Percentiles rank a stretch among this genome's conserved stretches.
phyloP scores from a whole-genome alignment of 1,284 basidiomycete genomes.

The Nidula niveotomentosa region DNA sequence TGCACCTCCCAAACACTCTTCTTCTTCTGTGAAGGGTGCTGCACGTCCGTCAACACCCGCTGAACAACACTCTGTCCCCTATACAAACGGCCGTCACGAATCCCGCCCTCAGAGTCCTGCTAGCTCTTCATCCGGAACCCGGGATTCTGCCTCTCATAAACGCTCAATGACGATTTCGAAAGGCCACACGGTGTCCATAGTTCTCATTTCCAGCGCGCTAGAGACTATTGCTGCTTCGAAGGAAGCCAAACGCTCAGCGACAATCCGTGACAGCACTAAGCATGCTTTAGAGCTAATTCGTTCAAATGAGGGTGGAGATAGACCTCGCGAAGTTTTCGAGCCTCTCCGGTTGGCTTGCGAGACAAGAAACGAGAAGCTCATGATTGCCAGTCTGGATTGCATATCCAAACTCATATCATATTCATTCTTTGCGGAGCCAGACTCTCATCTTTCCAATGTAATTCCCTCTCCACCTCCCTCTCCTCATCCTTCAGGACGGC shows the following conservation, averaged over 20 bases:
- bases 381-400: slow-evolving; percentile 94
- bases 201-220: slow-evolving; percentile 84
- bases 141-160: slow-evolving; percentile 23
- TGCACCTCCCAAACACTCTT: too few species aligned
- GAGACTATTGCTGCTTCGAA: slow-evolving; percentile 87
- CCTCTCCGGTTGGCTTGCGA: slow-evolving; percentile 93
- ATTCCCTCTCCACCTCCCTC: slow-evolving; percentile 71
- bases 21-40: too few species aligned
- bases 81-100: neutral
- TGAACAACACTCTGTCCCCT: too few species aligned
- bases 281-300: slow-evolving; percentile 84
- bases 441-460: slow-evolving; percentile 37
- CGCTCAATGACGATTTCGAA: slow-evolving; percentile 73
- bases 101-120: neutral
- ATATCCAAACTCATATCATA: slow-evolving; percentile 96
- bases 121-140: neutral
- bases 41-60: too few species aligned
- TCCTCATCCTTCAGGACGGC: slow-evolving; percentile 49
- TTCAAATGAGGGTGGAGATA: slow-evolving; percentile 65
- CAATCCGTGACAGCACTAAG: slow-evolving; percentile 82
- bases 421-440: slow-evolving; percentile 85
- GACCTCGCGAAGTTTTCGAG: slow-evolving; percentile 87
- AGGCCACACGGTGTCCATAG: slow-evolving; percentile 72
- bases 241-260: slow-evolving; percentile 83
- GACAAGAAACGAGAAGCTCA: slow-evolving; percentile 87